Conservation (phyloP, 805 yeast genomes). For the Zygosaccharomyces kombuchaensis region DNA sequence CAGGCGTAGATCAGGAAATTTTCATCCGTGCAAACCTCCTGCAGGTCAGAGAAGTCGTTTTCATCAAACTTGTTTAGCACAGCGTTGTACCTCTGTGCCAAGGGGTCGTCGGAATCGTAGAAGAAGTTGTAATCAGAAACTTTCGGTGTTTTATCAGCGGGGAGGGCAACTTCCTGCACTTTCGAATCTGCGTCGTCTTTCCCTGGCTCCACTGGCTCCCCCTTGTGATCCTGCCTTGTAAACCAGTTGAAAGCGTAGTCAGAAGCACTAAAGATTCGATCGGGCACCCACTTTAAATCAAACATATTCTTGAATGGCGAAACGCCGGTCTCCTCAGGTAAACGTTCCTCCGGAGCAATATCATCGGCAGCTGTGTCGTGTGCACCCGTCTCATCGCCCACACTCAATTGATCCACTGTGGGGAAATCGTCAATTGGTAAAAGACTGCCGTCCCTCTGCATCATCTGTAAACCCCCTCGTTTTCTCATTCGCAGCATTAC, state of each 20-base stretch:
- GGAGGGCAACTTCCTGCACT: not conserved
- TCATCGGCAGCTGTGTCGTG: not conserved
- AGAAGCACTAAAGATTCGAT: slow-evolving; percentile 7
- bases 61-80: slow-evolving; percentile 7
- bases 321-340: not conserved
- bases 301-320: slow-evolving; percentile 7
- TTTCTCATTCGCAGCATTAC: slow-evolving; percentile 2
- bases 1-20: slow-evolving; percentile 35
- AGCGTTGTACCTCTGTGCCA: slow-evolving; percentile 8
- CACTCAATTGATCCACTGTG: slow-evolving; percentile 5
- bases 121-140: slow-evolving; percentile 2
- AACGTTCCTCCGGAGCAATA: not conserved
- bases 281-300: slow-evolving; percentile 12
- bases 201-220: not conserved
- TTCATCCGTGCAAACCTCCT: slow-evolving; percentile 9
- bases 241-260: slow-evolving; percentile 10
- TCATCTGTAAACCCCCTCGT: slow-evolving; percentile 2
- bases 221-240: slow-evolving; percentile 6
- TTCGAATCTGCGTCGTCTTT: not conserved
- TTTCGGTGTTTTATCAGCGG: not conserved
- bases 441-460: not conserved
- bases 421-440: slow-evolving; percentile 5
- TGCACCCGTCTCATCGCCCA: not conserved
- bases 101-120: slow-evolving; percentile 5
- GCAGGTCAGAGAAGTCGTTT: slow-evolving; percentile 4